A percentile compares a stretch with the other conserved stretches of the same genome.
Evolutionary conservation across 768 basidiomycete genomes (phyloP).

Genomic region (Tephrocybe sp.): DNA sequence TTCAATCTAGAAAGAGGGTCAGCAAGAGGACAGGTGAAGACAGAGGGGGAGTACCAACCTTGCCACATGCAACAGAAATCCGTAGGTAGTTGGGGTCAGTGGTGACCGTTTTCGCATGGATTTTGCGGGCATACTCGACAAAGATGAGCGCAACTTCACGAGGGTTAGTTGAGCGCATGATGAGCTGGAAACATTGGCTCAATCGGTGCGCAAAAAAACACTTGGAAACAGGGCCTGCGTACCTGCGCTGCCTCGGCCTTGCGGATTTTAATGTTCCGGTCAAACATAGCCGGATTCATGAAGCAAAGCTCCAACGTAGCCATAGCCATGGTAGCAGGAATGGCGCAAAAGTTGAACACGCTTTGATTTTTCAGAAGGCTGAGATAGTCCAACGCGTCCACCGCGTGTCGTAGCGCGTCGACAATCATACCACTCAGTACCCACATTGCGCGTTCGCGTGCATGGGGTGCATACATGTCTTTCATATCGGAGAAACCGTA

Average conservation of each 20-base stretch:
- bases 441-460: conserved; percentile 67
- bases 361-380: conserved; percentile 83
- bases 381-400: conserved; percentile 89
- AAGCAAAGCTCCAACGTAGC: conserved; percentile 91
- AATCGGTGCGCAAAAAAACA: background rate
- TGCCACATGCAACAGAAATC: conserved; percentile 80
- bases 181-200: conserved; percentile 53
- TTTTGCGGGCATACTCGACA: conserved; percentile 74
- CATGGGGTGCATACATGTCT: conserved; percentile 59
- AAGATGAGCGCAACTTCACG: conserved; percentile 89
- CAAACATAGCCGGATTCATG: conserved; percentile 87
- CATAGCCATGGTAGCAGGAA: conserved; percentile 94
- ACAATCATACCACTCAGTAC: conserved; percentile 87
- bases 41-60: conserved; percentile 42
- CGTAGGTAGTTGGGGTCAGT: conserved; percentile 86
- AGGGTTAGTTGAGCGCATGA: conserved; percentile 90
- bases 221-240: conserved; percentile 20
- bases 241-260: conserved; percentile 87
- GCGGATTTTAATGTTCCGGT: conserved; percentile 90
- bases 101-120: conserved; percentile 76
- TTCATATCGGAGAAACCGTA: conserved; percentile 73
- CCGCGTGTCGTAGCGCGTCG: conserved; percentile 81
- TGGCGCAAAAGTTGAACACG: conserved; percentile 94
- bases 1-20: conserved; percentile 62
- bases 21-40: conserved; percentile 7